Evolutionary conservation across 495 filamentous ascomycete genomes (phyloP).

Genomic region (Bryoglossum gracile): DNA sequence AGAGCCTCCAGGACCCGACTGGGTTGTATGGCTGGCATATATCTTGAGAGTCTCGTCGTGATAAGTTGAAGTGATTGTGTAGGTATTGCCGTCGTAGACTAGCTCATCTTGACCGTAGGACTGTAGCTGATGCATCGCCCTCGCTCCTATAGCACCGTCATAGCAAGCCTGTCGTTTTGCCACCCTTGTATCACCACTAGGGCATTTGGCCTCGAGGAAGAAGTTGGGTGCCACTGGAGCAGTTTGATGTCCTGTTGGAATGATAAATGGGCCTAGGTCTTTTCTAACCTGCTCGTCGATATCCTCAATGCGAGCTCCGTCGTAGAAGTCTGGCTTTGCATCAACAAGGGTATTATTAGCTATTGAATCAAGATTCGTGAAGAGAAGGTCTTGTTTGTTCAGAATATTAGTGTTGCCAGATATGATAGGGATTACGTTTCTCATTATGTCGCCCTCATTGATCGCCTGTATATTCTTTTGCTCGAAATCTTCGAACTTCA

Average conservation of each 20-base stretch:
- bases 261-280: constrained; percentile 22
- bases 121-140: constrained; percentile 34
- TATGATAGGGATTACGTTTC: no score
- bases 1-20: constrained; percentile 9
- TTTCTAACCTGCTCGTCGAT: constrained; percentile 16
- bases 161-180: constrained; percentile 33
- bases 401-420: no score
- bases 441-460: no score
- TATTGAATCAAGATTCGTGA: no score
- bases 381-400: no score
- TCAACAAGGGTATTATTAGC: no score
- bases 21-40: constrained; percentile 29
- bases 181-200: constrained; percentile 28
- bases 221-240: constrained; percentile 35
- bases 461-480: no score
- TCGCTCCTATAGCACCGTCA: constrained; percentile 36
- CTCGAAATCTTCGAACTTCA: no score
- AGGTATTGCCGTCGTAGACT: constrained; percentile 34
- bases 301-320: constrained; percentile 20
- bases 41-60: constrained; percentile 29
- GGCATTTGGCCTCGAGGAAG: constrained; percentile 32
- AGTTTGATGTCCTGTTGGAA: constrained; percentile 31
- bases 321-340: no score
- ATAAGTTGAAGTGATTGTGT: constrained; percentile 34
- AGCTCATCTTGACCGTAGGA: constrained; percentile 28